phyloP scores from a whole-genome alignment of 2,329 filamentous ascomycete species.

The Aulographum hederae region DNA sequence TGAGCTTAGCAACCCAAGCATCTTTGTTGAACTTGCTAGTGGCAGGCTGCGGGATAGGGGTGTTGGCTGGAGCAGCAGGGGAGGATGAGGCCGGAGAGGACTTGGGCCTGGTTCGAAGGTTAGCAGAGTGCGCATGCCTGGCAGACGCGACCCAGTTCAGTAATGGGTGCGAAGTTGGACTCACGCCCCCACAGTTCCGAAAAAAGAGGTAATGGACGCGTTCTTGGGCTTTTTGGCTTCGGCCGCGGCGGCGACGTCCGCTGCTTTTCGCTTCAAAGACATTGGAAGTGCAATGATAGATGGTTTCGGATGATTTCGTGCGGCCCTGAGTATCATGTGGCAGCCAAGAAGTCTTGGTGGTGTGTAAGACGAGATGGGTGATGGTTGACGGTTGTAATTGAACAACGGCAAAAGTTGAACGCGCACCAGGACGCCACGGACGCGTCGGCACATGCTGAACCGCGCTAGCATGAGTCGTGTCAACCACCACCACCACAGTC shows the following conservation, averaged over 20 bases:
- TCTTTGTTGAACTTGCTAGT: slow-evolving; percentile 60
- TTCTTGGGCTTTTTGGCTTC: slow-evolving; percentile 39
- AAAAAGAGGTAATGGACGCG: slow-evolving; percentile 77
- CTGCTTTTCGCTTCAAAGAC: slow-evolving; percentile 33
- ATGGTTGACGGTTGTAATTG: too few relatives aligned
- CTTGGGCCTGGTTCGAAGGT: slow-evolving; percentile 8
- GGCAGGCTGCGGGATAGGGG: slow-evolving; percentile 6
- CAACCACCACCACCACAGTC: too few relatives aligned
- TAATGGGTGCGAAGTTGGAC: slow-evolving; percentile 12
- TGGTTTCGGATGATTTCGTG: too few relatives aligned
- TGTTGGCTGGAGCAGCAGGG: slow-evolving; percentile 14
- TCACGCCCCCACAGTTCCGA: slow-evolving; percentile 46
- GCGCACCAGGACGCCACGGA: too few relatives aligned
- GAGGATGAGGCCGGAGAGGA: slow-evolving; percentile 11
- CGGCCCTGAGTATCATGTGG: too few relatives aligned
- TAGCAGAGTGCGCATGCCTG: too few relatives aligned
- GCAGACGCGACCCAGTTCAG: slow-evolving; percentile 5
- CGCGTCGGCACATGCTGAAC: too few relatives aligned
- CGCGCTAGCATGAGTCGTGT: too few relatives aligned
- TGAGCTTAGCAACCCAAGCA: slow-evolving; percentile 71
- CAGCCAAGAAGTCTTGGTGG: too few relatives aligned
- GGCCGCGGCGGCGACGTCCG: slow-evolving; percentile 18
- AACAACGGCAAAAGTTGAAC: too few relatives aligned
- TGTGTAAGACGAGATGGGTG: too few relatives aligned
- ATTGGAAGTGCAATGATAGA: too few relatives aligned